Conservation (phyloP, 2,329 filamentous ascomycete genomes). For the Zasmidium cellare region DNA sequence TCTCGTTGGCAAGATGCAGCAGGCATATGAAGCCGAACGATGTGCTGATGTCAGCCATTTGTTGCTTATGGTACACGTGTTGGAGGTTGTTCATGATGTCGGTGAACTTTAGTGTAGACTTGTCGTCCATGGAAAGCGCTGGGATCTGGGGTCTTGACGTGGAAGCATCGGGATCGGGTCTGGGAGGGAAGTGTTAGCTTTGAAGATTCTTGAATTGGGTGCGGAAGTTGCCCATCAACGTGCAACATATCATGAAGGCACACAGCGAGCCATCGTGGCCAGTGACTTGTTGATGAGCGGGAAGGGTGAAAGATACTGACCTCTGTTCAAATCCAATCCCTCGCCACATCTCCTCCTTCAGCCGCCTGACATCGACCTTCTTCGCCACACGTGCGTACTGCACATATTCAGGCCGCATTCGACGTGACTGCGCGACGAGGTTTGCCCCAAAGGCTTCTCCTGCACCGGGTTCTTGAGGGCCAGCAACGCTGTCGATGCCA, state of each 20-base stretch:
- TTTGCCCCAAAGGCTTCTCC: conserved; percentile 62
- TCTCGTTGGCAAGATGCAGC: conserved; percentile 88
- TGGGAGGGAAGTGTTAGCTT: not conserved
- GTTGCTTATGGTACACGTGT: conserved; percentile 78
- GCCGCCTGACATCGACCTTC: conserved; percentile 64
- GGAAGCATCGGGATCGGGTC: conserved; percentile 15
- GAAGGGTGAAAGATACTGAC: conserved; percentile 7
- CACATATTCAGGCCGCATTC: conserved; percentile 64
- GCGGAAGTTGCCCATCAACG: too few relatives aligned
- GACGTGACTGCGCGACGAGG: conserved; percentile 61
- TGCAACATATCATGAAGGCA: too few relatives aligned
- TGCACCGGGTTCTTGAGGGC: conserved; percentile 34
- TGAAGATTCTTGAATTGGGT: not conserved
- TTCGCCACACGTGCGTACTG: conserved; percentile 66
- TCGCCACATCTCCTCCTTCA: conserved; percentile 67
- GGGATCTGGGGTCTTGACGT: conserved; percentile 22
- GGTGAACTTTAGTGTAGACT: conserved; percentile 74
- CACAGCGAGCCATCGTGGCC: too few relatives aligned
- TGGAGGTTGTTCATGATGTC: conserved; percentile 88
- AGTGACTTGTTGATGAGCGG: too few relatives aligned
- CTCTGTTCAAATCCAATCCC: conserved; percentile 55
- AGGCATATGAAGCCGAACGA: conserved; percentile 91
- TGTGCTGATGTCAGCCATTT: conserved; percentile 92
- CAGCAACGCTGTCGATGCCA: conserved; percentile 35
- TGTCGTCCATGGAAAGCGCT: conserved; percentile 36